These are phyloP conservation scores for Nicotiana attenuata DNA, from an alignment of 257 asterid genomes.

Conservation along the genomic window DNA sequence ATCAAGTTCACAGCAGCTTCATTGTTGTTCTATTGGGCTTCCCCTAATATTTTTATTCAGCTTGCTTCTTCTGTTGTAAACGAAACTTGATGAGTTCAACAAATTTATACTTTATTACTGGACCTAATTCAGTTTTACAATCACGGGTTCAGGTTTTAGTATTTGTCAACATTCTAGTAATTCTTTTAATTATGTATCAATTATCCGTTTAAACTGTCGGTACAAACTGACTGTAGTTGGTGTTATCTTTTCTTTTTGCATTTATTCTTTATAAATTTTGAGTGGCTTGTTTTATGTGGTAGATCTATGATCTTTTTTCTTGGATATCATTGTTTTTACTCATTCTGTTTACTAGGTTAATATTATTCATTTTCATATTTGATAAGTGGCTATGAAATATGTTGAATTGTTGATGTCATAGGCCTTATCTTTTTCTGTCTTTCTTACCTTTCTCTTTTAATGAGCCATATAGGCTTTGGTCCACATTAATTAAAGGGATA, in stretches of 20 bases:
- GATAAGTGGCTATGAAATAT: neutral
- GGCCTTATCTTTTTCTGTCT: neutral
- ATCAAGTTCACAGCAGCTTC: conserved; percentile 30
- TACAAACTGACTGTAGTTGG: neutral
- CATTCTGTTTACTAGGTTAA: neutral
- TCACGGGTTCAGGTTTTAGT: neutral
- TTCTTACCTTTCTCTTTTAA: neutral
- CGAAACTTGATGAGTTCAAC: neutral
- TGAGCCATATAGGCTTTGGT: neutral
- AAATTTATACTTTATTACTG: too few species aligned
- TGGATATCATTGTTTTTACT: neutral
- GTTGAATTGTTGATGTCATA: neutral
- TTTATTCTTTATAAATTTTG: neutral
- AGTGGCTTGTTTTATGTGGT: neutral
- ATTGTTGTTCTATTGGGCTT: neutral
- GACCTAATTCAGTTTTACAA: neutral
- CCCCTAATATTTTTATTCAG: neutral
- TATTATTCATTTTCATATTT: neutral
- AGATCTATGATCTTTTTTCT: neutral
- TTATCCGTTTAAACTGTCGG: neutral
- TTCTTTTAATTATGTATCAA: neutral
- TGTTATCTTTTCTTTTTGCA: neutral
- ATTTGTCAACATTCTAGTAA: neutral
- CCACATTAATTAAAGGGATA: neutral
- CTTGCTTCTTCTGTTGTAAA: neutral